Evolutionary conservation across 192 early-diverging fungal species (phyloP).

Genomic region (Dissophora ornata): DNA sequence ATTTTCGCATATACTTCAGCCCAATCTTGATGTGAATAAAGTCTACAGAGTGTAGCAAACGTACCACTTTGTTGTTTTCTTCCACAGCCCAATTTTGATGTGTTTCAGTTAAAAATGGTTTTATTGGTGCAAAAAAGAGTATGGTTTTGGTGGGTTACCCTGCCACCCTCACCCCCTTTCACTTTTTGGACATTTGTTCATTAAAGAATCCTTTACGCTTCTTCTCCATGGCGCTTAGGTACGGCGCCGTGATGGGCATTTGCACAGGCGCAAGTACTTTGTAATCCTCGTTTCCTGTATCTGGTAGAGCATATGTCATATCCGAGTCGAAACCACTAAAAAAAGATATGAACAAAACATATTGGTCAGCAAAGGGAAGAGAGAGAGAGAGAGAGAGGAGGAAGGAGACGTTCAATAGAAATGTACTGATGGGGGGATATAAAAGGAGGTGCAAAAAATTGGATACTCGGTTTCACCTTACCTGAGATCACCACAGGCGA

Average conservation of each 20-base stretch:
- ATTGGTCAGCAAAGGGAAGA: no score
- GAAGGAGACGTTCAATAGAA: not conserved
- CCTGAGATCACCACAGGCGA: slow-evolving; percentile 91
- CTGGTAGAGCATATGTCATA: slow-evolving; percentile 80
- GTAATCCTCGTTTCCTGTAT: slow-evolving; percentile 46
- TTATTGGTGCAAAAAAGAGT: not conserved
- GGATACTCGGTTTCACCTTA: no score
- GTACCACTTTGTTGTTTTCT: not conserved
- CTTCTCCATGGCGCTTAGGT: slow-evolving; percentile 83
- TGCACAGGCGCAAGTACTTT: slow-evolving; percentile 78
- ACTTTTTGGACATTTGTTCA: slow-evolving; percentile 57
- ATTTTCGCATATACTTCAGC: no score
- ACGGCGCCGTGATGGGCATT: slow-evolving; percentile 89
- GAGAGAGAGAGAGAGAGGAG: no score
- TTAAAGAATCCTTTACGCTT: slow-evolving; percentile 83
- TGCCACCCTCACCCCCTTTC: not conserved
- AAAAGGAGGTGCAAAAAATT: no score
- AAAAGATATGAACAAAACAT: not conserved
- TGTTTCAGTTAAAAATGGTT: no score
- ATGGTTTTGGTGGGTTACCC: no score
- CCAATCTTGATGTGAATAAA: no score
- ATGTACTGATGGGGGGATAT: no score
- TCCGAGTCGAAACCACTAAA: slow-evolving; percentile 87
- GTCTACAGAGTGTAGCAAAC: no score
- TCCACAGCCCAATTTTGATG: no score